Conservation (phyloP, 1,284 basidiomycete genomes). For the Cryptococcus sp. region DNA sequence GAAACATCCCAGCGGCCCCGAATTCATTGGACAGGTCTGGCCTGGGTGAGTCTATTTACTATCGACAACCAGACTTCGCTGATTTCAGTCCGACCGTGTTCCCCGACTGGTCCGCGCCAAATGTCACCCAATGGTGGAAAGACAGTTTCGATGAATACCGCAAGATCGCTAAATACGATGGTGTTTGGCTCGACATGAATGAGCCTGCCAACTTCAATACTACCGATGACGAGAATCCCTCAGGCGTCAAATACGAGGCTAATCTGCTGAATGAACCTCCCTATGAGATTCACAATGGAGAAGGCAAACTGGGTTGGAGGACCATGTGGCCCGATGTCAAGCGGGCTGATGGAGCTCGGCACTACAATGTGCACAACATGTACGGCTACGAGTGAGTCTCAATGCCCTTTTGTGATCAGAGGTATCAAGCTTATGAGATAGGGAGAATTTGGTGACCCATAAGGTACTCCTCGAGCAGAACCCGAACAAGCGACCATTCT, state of each 20-base stretch:
- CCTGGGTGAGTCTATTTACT: conserved; percentile 48
- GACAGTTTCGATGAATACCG: conserved; percentile 56
- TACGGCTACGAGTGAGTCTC: conserved; percentile 12
- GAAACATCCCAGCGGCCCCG: conserved; percentile 60
- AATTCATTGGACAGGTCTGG: conserved; percentile 64
- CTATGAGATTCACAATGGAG: conserved; percentile 22
- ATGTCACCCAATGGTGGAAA: conserved; percentile 58
- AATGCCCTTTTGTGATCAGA: neutral
- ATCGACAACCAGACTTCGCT: conserved; percentile 14
- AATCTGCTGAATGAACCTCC: conserved; percentile 49
- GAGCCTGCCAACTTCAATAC: neutral
- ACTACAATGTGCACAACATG: conserved; percentile 52
- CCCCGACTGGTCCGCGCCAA: conserved; percentile 65
- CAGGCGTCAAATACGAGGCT: conserved; percentile 7
- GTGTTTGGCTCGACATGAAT: conserved; percentile 73
- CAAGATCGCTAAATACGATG: conserved; percentile 58
- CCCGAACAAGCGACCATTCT: conserved; percentile 60
- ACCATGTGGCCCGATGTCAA: conserved; percentile 62
- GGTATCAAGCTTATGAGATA: conserved; percentile 63
- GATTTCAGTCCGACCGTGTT: conserved; percentile 53
- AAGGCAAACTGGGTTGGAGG: conserved; percentile 21
- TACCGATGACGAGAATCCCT: conserved; percentile 20
- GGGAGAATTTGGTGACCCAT: conserved; percentile 62
- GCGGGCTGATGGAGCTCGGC: conserved; percentile 54
- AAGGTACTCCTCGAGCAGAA: conserved; percentile 54